Evolutionary conservation across 495 filamentous ascomycete genomes (phyloP), one percentile per base, ranked within the genome.

Genomic region (Podospora didyma): DNA sequence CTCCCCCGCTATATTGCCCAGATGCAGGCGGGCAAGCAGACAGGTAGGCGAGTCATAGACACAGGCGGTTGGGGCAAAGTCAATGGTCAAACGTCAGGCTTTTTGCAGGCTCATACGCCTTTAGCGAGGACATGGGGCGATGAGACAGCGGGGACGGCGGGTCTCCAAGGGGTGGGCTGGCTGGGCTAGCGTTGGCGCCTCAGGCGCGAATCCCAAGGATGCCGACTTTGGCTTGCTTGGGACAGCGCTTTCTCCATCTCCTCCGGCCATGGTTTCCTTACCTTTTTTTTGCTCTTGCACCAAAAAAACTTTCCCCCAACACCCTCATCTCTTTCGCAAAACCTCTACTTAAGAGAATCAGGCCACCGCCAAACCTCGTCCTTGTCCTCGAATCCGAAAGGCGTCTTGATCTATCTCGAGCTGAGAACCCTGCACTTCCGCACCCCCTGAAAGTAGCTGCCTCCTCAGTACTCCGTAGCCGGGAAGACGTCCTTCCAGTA

Each of bases 401-500:
- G 14, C 28, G 39, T 5, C 37, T 28, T 35, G 16, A 26, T 12
- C 51, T 23, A 26, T 45, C 11, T 23, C 12, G 20, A 44, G 49
- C 17, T 37, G 31, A 39, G 24, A 26, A 31, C 28, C 31, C 19
- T 20, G 16, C 46, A 45, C n/a, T 17, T 21, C 35, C 10, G 34
- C 31, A 24, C 41, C 7, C 41, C 46, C n/a, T 31, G 26, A 31
- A 9, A 19, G 17, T 51, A 20, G 19, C 49, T 21, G 10, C 22
- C 41, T 52, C n/a, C 50, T 59, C 57, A 35, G 46, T 46, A 42
- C 50, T 59, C 57, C 46, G 46, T 46, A 42, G 47, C 53, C 51
- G 51, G 57, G 57, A 52, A 56, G n/a, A 31, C 24, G n/a, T 51
- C 51, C 49, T 14, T 37, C 53, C 49, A 11, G 31, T 53, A 53